Evolutionary conservation across 2,329 filamentous ascomycete species (phyloP), one percentile per base, ranked within the genome.

Genomic region (Bipolaris sorokiniana): DNA sequence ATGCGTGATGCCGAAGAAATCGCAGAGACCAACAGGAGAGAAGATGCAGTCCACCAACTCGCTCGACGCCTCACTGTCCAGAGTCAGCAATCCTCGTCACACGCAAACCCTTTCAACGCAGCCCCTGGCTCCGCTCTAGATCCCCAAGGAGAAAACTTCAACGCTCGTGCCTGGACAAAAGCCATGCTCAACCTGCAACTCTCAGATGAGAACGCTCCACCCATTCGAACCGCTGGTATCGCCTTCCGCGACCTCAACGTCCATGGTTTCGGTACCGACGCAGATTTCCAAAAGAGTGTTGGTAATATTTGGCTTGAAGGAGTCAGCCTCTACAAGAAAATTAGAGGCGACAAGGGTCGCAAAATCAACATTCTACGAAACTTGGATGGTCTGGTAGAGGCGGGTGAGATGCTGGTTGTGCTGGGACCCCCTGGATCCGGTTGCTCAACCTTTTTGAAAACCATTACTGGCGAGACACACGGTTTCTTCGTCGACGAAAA

Each of bases 381-480:
- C 66, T 86, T 90, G 54, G 88, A 91, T 62, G 89, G 89, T 23
- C 70, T 91, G 0, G 86, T 91, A 1, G 81, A 85, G 69, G 85
- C 84, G 59, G 89, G 89, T 41, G 89, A 92, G 80, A 90, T 92
- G 87, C 77, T 91, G 26, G 87, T 91, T 15, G 89, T 91, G 2
- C 81, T 92, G 33, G 89, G 89, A 15, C 89, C 88, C 53, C 89
- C 89, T 2, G 81, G 79, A 58, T 81, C 80, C 58, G 90, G 90
- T 51, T 96, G 92, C 75, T 91, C 90, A 15, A 96, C 92, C 2
- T 88, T 96, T 62, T 81, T 96, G 56, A 96, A 96, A 80, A 90
- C 91, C 0, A 86, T 96, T 64, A 86, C 91, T 3, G 91, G 92
- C 58, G 91, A 96, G 76, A 91, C 89, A 20, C 89, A 92, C 65